These are phyloP conservation scores for Eutrema japonicum DNA, from an alignment of 345 rosid genomes.

Conservation along the genomic window DNA sequence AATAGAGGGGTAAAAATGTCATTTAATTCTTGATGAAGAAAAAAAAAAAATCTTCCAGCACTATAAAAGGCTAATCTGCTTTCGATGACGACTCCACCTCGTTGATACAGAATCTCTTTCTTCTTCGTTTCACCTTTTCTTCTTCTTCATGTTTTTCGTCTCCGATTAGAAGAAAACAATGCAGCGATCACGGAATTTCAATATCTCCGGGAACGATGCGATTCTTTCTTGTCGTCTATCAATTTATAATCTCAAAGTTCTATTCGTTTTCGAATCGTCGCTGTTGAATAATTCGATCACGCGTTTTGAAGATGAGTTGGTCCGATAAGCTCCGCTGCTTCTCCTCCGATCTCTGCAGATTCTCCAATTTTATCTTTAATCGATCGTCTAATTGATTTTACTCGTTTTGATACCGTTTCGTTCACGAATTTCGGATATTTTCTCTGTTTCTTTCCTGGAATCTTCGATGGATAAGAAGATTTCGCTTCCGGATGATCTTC, in stretches of 20 bases:
- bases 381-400: conserved; percentile 55
- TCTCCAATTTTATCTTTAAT: conserved; percentile 55
- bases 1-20: conserved; percentile 7
- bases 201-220: conserved; percentile 40
- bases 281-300: conserved; percentile 34
- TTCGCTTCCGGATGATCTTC: conserved; percentile 33
- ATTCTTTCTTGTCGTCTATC: conserved; percentile 33
- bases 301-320: conserved; percentile 50
- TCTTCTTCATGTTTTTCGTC: conserved; percentile 39
- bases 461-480: conserved; percentile 51
- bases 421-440: not conserved
- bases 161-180: conserved; percentile 16
- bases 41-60: conserved; percentile 17
- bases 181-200: conserved; percentile 41
- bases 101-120: conserved; percentile 2
- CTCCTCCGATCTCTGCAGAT: conserved; percentile 64
- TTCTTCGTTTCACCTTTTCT: not conserved
- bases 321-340: conserved; percentile 55
- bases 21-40: not conserved
- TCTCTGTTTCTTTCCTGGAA: conserved; percentile 10
- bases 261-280: conserved; percentile 44
- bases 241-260: conserved; percentile 40
- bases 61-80: conserved; percentile 27
- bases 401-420: conserved; percentile 17
- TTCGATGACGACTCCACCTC: not conserved